Evolutionary conservation across 306 rosid species (phyloP).

Genomic region (Prunus padus): DNA sequence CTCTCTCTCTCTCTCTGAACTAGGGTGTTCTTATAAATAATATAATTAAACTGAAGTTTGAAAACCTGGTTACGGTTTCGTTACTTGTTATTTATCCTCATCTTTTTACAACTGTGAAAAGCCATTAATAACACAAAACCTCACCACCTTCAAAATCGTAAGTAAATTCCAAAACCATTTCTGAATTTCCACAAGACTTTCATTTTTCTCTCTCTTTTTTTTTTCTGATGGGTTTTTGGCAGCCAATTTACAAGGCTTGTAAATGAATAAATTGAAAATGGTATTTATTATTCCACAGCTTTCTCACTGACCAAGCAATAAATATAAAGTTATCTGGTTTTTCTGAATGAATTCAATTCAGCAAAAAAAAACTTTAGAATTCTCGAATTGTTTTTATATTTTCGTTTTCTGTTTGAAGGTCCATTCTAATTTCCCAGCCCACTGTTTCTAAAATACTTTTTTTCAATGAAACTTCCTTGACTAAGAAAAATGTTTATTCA

Average conservation of each 20-base stretch:
- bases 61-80: neutral
- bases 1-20: neutral
- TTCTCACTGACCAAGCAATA: neutral
- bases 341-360: conserved; percentile 1
- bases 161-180: neutral
- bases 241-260: neutral
- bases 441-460: too few relatives aligned
- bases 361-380: neutral
- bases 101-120: neutral
- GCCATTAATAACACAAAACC: neutral
- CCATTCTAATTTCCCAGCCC: too few relatives aligned
- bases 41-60: neutral
- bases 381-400: neutral
- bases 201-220: too few relatives aligned
- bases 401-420: too few relatives aligned
- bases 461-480: too few relatives aligned
- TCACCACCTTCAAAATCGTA: neutral
- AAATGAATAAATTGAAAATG: neutral
- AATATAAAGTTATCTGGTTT: neutral
- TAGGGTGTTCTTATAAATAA: neutral
- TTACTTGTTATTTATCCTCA: conserved; percentile 4
- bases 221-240: neutral
- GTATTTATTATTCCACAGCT: conserved; percentile 1
- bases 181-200: too few relatives aligned
- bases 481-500: too few relatives aligned